Evolutionary conservation across 768 basidiomycete species (phyloP).

Genomic region (Pulveroboletus sp.): DNA sequence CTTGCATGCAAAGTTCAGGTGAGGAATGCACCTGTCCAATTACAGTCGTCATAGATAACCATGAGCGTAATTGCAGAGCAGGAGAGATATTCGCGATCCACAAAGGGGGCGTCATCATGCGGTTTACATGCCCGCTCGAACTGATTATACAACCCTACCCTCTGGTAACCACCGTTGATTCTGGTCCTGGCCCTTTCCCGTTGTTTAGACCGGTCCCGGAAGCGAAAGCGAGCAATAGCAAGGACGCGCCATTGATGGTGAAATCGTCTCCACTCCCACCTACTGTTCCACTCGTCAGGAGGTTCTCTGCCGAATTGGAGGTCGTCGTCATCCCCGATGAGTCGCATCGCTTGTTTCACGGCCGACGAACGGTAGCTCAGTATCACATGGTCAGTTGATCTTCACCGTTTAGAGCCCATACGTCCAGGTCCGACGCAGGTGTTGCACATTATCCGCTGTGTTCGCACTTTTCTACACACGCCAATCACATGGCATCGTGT

Average conservation of each 20-base stretch:
- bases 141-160: constrained; percentile 17
- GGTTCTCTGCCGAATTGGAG: constrained; percentile 54
- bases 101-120: constrained; percentile 19
- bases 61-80: constrained; percentile 4
- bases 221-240: background rate
- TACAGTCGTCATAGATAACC: background rate
- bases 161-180: background rate
- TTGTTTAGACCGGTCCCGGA: background rate
- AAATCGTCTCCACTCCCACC: background rate
- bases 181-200: no score
- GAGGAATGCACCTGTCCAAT: background rate
- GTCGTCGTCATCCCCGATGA: constrained; percentile 48
- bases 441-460: background rate
- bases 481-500: background rate
- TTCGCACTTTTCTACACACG: no score
- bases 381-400: constrained; percentile 41
- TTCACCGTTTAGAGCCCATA: background rate
- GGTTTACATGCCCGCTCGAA: constrained; percentile 23
- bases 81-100: constrained; percentile 20
- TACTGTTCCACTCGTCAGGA: constrained; percentile 28
- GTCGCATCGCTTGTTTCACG: constrained; percentile 49
- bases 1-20: constrained; percentile 19
- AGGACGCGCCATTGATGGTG: background rate
- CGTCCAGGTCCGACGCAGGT: no score
- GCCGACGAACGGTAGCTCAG: constrained; percentile 49